These are phyloP conservation scores for Rauvolfia tetraphylla DNA, from an alignment of 257 asterid genomes.

Conservation along the genomic window DNA sequence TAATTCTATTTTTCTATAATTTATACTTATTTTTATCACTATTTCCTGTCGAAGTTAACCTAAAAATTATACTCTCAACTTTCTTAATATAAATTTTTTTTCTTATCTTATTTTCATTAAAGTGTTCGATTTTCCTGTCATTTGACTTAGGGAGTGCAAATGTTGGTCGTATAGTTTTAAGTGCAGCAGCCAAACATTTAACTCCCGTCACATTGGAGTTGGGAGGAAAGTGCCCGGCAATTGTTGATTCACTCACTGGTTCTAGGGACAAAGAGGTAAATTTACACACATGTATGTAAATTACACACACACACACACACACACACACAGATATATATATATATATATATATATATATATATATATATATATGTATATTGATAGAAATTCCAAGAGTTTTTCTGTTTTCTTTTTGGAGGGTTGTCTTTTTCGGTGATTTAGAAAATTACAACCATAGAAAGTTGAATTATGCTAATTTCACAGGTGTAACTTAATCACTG, in stretches of 20 bases:
- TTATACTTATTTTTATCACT: neutral
- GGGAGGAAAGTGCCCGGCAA: slow-evolving; percentile 87
- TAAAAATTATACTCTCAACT: no score
- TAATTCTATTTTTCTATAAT: no score
- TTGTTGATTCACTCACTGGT: slow-evolving; percentile 60
- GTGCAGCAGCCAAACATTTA: slow-evolving; percentile 67
- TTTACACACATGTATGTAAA: neutral
- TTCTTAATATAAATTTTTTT: neutral
- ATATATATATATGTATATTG: no score
- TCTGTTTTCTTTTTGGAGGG: no score
- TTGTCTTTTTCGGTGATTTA: neutral
- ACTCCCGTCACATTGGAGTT: slow-evolving; percentile 70
- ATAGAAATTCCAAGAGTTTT: no score
- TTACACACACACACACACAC: no score
- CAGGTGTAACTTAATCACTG: no score
- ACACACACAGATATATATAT: no score
- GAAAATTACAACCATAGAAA: no score
- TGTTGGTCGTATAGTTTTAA: slow-evolving; percentile 59
- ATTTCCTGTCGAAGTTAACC: no score
- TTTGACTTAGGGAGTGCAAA: slow-evolving; percentile 40
- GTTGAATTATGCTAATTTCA: no score
- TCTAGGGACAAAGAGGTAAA: slow-evolving; percentile 54
- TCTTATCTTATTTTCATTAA: neutral
- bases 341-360: no score
- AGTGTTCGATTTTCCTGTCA: neutral